These are phyloP conservation scores for Colletotrichum plurivorum DNA, from an alignment of 2,329 filamentous ascomycete species.

Conservation along the genomic window DNA sequence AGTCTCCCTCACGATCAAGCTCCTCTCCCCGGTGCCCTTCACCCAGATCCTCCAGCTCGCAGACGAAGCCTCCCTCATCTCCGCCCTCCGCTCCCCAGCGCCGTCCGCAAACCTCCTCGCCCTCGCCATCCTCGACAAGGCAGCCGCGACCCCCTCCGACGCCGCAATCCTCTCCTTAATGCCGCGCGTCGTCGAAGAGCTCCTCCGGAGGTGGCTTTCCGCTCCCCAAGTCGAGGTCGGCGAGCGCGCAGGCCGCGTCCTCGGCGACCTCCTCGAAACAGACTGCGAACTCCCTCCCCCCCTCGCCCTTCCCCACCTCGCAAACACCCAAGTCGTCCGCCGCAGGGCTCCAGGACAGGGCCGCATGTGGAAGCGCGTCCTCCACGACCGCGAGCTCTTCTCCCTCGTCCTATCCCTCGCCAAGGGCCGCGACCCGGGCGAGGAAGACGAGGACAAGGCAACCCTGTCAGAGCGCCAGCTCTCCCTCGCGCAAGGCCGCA, in stretches of 20 bases:
- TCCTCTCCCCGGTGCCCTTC: slow-evolving; percentile 68
- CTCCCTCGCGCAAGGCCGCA: slow-evolving; percentile 66
- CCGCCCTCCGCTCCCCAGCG: slow-evolving; percentile 67
- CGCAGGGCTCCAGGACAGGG: slow-evolving; percentile 63
- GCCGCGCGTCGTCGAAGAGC: slow-evolving; percentile 61
- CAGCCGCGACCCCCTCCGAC: slow-evolving; percentile 61
- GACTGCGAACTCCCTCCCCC: slow-evolving; percentile 60
- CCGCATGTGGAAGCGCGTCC: slow-evolving; percentile 66
- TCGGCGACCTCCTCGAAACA: slow-evolving; percentile 68
- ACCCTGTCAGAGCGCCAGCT: slow-evolving; percentile 53
- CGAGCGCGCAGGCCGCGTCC: slow-evolving; percentile 63
- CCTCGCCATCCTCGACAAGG: slow-evolving; percentile 70
- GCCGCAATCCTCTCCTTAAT: slow-evolving; percentile 65
- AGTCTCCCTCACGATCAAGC: slow-evolving; percentile 68
- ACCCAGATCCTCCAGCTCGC: slow-evolving; percentile 65
- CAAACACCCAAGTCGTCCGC: slow-evolving; percentile 54
- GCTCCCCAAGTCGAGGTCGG: slow-evolving; percentile 69
- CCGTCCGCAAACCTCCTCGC: slow-evolving; percentile 71
- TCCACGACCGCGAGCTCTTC: slow-evolving; percentile 61
- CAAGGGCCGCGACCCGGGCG: slow-evolving; percentile 45
- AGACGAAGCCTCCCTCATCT: slow-evolving; percentile 64
- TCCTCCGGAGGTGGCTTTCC: slow-evolving; percentile 68
- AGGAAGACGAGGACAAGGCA: slow-evolving; percentile 41
- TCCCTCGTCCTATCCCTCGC: slow-evolving; percentile 59
- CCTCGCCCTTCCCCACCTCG: slow-evolving; percentile 29